phyloP scores from a whole-genome alignment of 371 early-diverging fungal genomes.

The Actinomucor elegans region DNA sequence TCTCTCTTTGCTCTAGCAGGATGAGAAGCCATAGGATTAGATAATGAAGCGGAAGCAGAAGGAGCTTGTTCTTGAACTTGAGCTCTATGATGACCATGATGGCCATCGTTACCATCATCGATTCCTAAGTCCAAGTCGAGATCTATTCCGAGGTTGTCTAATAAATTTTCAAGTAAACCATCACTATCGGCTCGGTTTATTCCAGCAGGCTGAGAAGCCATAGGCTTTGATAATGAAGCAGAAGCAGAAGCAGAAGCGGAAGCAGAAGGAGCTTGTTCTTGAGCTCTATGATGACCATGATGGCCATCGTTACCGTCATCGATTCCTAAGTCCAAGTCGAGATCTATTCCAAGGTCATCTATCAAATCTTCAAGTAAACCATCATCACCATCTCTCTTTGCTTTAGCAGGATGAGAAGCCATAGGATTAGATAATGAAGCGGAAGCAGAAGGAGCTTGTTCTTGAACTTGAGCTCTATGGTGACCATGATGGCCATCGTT shows the following conservation, averaged over 20 bases:
- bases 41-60: too few species aligned
- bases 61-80: too few species aligned
- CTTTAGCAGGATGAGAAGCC: background rate
- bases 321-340: background rate
- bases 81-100: too few species aligned
- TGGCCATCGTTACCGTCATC: background rate
- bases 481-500: background rate
- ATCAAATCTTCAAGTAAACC: background rate
- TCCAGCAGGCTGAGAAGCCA: background rate
- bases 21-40: too few species aligned
- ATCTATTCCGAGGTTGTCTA: background rate
- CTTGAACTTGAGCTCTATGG: background rate
- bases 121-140: too few species aligned
- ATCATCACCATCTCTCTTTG: too few species aligned
- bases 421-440: background rate
- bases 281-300: background rate
- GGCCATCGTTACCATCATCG: too few species aligned
- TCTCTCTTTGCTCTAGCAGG: too few species aligned
- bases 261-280: background rate
- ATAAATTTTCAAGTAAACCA: background rate
- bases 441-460: background rate
- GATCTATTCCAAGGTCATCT: background rate
- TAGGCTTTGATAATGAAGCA: background rate
- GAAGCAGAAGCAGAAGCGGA: background rate
- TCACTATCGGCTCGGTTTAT: background rate